These are phyloP conservation scores for Funneliformis geosporum DNA, from an alignment of 192 early-diverging fungal genomes.

Conservation along the genomic window DNA sequence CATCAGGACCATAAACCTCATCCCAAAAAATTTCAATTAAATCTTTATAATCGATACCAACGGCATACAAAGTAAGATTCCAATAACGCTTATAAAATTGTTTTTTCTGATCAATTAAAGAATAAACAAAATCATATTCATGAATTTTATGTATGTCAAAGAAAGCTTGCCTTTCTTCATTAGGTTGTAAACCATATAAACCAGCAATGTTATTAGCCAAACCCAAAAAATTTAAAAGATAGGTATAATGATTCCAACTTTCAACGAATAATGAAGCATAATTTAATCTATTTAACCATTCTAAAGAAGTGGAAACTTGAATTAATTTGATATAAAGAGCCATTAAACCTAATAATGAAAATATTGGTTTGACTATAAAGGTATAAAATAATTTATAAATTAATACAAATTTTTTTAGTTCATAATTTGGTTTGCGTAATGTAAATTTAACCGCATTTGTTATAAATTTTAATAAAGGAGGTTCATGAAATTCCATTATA, in stretches of 20 bases:
- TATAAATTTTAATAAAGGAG: background rate
- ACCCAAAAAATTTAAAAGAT: background rate
- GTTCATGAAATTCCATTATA: slow-evolving; percentile 21
- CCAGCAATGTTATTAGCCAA: slow-evolving; percentile 18
- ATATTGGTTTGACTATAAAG: background rate
- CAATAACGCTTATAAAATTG: background rate
- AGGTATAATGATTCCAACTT: background rate
- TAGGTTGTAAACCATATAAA: background rate
- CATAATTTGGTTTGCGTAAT: background rate
- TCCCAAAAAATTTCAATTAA: slow-evolving; percentile 9
- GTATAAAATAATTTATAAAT: slow-evolving; percentile 7
- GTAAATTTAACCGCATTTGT: slow-evolving; percentile 15
- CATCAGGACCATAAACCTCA: background rate
- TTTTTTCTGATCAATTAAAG: background rate
- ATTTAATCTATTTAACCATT: background rate
- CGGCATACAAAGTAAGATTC: background rate
- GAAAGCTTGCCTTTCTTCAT: slow-evolving; percentile 4
- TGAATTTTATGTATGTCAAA: background rate
- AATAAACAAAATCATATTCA: slow-evolving; percentile 13
- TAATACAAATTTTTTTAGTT: background rate
- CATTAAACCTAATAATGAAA: background rate
- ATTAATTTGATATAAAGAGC: slow-evolving; percentile 12
- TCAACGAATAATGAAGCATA: background rate
- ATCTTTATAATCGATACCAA: background rate
- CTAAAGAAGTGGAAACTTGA: background rate